These are phyloP conservation scores for Thermochaetoides thermophila DNA, from an alignment of 495 filamentous ascomycete genomes.

Conservation along the genomic window DNA sequence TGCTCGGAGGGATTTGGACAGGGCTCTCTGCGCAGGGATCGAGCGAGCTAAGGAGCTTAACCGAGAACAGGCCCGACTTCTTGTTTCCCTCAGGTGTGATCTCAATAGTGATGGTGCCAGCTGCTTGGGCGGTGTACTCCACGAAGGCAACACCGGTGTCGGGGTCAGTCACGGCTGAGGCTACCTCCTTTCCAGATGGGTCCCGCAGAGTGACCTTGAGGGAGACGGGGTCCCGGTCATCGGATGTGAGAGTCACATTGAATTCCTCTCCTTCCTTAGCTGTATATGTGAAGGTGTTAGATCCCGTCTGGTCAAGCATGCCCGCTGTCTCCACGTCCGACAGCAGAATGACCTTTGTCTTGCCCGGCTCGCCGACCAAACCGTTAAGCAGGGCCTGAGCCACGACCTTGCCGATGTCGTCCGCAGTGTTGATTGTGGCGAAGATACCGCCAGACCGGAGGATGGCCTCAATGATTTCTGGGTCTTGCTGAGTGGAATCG, in stretches of 20 bases:
- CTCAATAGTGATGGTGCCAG: background rate
- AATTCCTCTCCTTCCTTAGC: background rate
- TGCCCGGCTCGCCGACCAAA: background rate
- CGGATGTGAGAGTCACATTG: background rate
- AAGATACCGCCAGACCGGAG: background rate
- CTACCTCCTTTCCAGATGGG: background rate
- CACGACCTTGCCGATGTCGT: background rate
- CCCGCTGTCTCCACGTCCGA: background rate
- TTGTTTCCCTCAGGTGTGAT: background rate
- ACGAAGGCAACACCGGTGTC: background rate
- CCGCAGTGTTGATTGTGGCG: background rate
- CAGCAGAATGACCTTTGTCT: background rate
- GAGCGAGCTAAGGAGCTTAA: background rate
- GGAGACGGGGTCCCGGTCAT: background rate
- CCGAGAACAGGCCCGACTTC: background rate
- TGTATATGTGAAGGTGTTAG: background rate
- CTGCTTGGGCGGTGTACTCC: background rate
- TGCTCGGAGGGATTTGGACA: background rate
- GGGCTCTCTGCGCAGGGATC: background rate
- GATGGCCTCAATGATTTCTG: background rate
- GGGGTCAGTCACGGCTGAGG: background rate
- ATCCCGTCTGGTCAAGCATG: background rate
- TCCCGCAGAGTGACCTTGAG: background rate
- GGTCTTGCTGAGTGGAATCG: background rate
- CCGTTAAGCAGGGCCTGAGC: slow-evolving; percentile 1